These are phyloP conservation scores for Metschnikowia baotianmanensis DNA, from an alignment of 805 yeast species.

Conservation along the genomic window DNA sequence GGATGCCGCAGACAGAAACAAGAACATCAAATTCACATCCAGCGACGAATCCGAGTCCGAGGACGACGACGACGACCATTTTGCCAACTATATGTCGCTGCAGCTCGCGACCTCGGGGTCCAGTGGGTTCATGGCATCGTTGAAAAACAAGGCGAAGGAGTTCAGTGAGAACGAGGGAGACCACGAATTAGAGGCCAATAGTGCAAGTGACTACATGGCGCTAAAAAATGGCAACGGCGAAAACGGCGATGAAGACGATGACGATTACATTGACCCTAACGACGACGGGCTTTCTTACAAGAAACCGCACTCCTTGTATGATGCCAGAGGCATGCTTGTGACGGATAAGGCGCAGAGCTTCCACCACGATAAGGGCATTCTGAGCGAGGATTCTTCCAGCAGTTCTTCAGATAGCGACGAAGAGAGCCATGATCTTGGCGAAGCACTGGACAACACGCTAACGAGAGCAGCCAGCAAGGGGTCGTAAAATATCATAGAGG, in stretches of 20 bases:
- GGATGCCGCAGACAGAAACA: slow-evolving; percentile 11
- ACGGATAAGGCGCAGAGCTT: slow-evolving; percentile 12
- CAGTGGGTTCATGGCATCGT: slow-evolving; percentile 37
- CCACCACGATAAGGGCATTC: slow-evolving; percentile 10
- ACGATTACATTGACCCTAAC: slow-evolving; percentile 75
- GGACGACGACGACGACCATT: slow-evolving; percentile 51
- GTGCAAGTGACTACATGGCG: slow-evolving; percentile 11
- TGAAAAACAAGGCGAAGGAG: slow-evolving; percentile 40
- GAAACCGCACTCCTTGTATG: slow-evolving; percentile 61
- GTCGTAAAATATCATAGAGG: slow-evolving; percentile 6
- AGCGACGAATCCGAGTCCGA: slow-evolving; percentile 33
- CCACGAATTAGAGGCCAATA: slow-evolving; percentile 4
- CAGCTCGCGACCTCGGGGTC: slow-evolving; percentile 58
- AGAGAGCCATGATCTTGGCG: slow-evolving; percentile 22
- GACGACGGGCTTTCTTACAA: slow-evolving; percentile 78
- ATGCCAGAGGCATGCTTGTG: slow-evolving; percentile 29
- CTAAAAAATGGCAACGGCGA: slow-evolving; percentile 30
- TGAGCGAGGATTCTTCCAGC: slow-evolving; percentile 32
- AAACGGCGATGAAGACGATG: slow-evolving; percentile 53
- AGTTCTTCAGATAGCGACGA: slow-evolving; percentile 30
- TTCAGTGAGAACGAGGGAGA: slow-evolving; percentile 15
- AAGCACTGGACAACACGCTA: slow-evolving; percentile 27
- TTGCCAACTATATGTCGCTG: slow-evolving; percentile 73
- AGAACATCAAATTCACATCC: slow-evolving; percentile 14
- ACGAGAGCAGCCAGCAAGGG: slow-evolving; percentile 44